Conservation (phyloP, 2,329 filamentous ascomycete genomes). For the Neoscytalidium dimidiatum region DNA sequence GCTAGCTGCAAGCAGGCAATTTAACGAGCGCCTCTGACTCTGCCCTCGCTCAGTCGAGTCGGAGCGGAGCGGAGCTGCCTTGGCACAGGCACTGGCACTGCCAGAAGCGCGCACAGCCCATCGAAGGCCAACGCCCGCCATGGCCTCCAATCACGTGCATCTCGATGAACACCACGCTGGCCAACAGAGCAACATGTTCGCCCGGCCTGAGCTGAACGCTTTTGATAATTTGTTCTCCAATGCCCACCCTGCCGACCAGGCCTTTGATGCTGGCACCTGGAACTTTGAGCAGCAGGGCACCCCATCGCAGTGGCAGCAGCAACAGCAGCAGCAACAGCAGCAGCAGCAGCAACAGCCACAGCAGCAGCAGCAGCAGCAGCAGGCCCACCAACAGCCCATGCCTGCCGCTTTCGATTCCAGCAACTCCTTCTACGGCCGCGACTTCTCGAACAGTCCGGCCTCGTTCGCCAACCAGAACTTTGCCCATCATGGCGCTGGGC, state of each 20-base stretch:
- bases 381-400: conserved; percentile 21
- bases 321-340: conserved; percentile 20
- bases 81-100: too few relatives aligned
- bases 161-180: conserved; percentile 19
- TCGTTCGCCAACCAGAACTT: conserved; percentile 18
- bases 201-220: conserved; percentile 3
- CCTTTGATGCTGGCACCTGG: conserved; percentile 12
- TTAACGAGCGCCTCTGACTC: conserved; percentile 17
- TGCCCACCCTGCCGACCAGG: conserved; percentile 34
- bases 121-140: conserved; percentile 8
- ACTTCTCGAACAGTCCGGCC: conserved; percentile 25
- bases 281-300: conserved; percentile 7
- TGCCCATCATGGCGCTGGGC: conserved; percentile 17
- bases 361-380: conserved; percentile 10
- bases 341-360: conserved; percentile 22
- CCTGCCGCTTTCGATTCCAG: conserved; percentile 20
- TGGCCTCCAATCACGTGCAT: conserved; percentile 24
- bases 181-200: conserved; percentile 19
- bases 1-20: conserved; percentile 8
- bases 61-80: not conserved
- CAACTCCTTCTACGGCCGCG: conserved; percentile 25
- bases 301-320: conserved; percentile 21
- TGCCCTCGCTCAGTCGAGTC: not conserved
- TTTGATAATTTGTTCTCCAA: conserved; percentile 21
- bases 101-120: too few relatives aligned